Percentiles rank a stretch among this genome's conserved stretches.
These are phyloP conservation scores for Colletotrichum australisinense DNA, from an alignment of 2,329 filamentous ascomycete species.

Conservation along the genomic window DNA sequence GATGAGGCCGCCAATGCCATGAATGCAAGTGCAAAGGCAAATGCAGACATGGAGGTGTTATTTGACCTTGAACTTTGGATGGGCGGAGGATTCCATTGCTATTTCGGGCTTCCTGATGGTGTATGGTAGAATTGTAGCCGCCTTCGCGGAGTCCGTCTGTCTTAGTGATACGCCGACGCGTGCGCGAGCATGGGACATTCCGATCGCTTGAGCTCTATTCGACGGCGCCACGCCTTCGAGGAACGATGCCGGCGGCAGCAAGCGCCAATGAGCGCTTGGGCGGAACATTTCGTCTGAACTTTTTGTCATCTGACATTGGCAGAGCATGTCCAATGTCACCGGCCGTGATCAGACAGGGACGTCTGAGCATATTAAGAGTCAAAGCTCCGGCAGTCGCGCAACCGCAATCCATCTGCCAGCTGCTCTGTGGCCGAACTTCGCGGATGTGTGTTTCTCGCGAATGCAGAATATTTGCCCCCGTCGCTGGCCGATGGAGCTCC, in stretches of 20 bases:
- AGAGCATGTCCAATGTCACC: not conserved
- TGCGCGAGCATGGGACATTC: slow-evolving; percentile 5
- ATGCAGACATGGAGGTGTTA: not conserved
- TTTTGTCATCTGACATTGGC: not conserved
- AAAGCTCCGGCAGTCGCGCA: slow-evolving; percentile 3
- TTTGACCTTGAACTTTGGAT: not conserved
- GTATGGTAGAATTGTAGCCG: not conserved
- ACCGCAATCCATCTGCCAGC: not conserved
- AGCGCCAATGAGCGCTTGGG: not conserved
- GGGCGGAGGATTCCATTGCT: not conserved
- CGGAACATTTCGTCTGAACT: slow-evolving; percentile 1
- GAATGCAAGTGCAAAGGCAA: not conserved
- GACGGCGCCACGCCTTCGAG: slow-evolving; percentile 9
- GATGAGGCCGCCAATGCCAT: not conserved
- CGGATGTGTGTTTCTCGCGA: not conserved
- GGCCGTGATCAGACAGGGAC: not conserved
- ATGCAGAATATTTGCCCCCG: not conserved
- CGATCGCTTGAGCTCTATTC: not conserved
- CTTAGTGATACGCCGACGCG: slow-evolving; percentile 11
- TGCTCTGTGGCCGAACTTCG: not conserved
- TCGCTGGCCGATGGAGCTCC: slow-evolving; percentile 12
- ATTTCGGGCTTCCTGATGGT: not conserved
- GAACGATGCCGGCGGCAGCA: slow-evolving; percentile 11
- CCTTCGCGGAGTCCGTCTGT: not conserved
- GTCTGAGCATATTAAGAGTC: not conserved